These are phyloP conservation scores for Microcos paniculata DNA, from an alignment of 345 rosid species.

Conservation along the genomic window DNA sequence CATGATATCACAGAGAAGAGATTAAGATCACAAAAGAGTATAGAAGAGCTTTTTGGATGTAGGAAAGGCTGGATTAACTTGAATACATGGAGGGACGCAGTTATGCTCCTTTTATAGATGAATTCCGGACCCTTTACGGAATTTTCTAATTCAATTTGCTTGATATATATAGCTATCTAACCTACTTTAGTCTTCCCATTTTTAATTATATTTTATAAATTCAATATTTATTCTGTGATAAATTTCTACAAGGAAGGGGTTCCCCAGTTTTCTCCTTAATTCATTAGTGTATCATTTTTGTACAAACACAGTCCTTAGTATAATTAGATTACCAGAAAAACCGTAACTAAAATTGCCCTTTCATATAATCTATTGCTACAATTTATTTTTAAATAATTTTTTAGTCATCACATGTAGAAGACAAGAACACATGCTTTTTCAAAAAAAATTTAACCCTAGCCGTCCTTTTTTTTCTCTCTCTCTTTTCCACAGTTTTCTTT, in stretches of 20 bases:
- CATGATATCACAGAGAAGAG: not conserved
- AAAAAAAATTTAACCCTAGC: not conserved
- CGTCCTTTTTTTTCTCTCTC: not conserved
- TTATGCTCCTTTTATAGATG: not conserved
- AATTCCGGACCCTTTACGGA: not conserved
- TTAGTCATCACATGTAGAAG: no score
- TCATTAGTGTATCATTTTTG: not conserved
- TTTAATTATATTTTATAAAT: no score
- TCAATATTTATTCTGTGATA: no score
- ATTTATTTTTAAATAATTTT: not conserved
- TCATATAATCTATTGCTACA: not conserved
- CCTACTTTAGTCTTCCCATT: no score
- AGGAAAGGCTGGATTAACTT: not conserved
- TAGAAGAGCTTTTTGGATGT: not conserved
- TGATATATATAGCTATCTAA: no score
- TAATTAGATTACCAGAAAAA: no score
- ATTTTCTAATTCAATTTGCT: no score
- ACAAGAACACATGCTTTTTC: no score
- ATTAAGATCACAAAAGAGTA: not conserved
- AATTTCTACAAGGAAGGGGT: no score
- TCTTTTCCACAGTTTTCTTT: no score
- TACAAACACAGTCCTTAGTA: not conserved
- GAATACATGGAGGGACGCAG: not conserved
- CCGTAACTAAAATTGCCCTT: not conserved
- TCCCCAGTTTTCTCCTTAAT: no score